Evolutionary conservation across 441 rosid species (phyloP), one percentile per base, ranked within the genome.

Genomic region (Brassica balearica): DNA sequence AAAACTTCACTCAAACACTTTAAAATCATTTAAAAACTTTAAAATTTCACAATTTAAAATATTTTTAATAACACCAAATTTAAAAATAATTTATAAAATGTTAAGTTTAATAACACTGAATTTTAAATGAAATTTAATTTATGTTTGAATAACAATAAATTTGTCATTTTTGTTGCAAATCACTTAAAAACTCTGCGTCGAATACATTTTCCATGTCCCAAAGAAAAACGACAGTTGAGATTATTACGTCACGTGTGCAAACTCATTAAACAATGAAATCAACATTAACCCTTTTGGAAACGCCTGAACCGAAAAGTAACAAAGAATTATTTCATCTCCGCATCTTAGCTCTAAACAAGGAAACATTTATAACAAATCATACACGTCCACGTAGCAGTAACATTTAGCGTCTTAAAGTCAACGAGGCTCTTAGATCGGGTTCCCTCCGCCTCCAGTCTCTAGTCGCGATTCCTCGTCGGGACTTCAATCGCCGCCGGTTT

Each of bases 401-500:
- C 10, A 53, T 15, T 15, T 19, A 6, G 56, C 5, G 59, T 15
- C 0, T 14, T 53, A 53, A 53, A 15, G 59, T 53, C 61, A 56
- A 56, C 61, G 25, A 56, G 25, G 8, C 25, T 17, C 23, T 56
- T n/a, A n/a, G n/a, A n/a, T n/a, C n/a, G n/a, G n/a, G n/a, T n/a
- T n/a, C n/a, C n/a, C n/a, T n/a, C n/a, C n/a, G n/a, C n/a, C n/a
- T n/a, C n/a, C n/a, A n/a, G n/a, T n/a, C n/a, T n/a, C n/a, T n/a
- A n/a, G n/a, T n/a, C n/a, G n/a, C n/a, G n/a, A n/a, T 62, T 53
- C 58, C 58, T 53, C 61, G 17, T 48, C 0, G 55, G 1, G 15
- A n/a, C 19, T 51, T 51, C 56, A 5, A 81, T 43, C 69, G 85
- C 86, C 71, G 66, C 43, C 48, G 74, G 83, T 79, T 88, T 91